phyloP scores from a whole-genome alignment of 164 flowering plant species.

The Santalum album region DNA sequence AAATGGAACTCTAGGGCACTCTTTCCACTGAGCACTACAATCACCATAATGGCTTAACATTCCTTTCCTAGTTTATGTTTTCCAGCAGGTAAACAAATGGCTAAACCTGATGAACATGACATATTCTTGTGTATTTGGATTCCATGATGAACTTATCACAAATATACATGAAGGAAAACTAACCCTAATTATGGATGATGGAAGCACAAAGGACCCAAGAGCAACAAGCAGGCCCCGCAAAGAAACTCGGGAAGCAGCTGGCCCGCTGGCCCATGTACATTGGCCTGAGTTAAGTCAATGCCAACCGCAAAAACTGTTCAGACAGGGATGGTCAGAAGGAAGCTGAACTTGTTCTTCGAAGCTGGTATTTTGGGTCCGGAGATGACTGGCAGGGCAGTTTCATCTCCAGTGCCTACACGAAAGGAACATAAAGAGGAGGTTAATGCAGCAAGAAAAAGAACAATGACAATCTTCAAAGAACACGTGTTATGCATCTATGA shows the following conservation, averaged over 20 bases:
- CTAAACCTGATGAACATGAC: background rate
- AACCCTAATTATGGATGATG: too few relatives aligned
- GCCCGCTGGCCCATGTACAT: too few relatives aligned
- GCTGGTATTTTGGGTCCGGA: slow-evolving; percentile 1
- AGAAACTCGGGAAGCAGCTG: too few relatives aligned
- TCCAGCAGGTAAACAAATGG: background rate
- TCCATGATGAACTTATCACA: background rate
- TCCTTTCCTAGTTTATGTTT: too few relatives aligned
- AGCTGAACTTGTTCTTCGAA: slow-evolving; percentile 4
- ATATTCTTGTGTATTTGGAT: background rate
- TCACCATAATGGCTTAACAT: too few relatives aligned
- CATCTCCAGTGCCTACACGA: background rate
- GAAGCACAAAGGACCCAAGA: too few relatives aligned
- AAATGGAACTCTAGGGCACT: too few relatives aligned
- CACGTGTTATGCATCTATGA: too few relatives aligned
- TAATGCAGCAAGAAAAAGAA: background rate
- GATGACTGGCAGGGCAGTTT: background rate
- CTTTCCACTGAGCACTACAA: too few relatives aligned
- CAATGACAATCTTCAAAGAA: too few relatives aligned
- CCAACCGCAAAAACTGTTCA: background rate
- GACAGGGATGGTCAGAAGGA: background rate
- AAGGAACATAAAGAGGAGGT: background rate
- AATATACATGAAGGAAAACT: background rate
- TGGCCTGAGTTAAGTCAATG: too few relatives aligned
- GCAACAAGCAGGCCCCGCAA: too few relatives aligned